Evolutionary conservation across 345 rosid species (phyloP), one percentile per base, ranked within the genome.

Genomic region (Erodium maritimum): DNA sequence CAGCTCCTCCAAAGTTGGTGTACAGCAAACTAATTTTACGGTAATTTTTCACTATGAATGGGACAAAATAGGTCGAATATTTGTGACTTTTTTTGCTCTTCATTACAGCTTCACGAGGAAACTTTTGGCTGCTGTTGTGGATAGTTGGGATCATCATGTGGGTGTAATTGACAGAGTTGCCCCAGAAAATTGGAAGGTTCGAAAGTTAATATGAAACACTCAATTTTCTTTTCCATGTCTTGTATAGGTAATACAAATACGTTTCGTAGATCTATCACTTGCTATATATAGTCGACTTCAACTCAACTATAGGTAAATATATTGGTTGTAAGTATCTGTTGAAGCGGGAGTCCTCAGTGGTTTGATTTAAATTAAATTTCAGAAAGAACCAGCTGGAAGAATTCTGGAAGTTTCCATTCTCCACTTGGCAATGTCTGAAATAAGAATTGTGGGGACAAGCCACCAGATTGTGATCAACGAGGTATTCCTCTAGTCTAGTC

Each of bases 1-100:
- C 94, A 66, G 99, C 99, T 68, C 96, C 99, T 54, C 99, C 96
- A 21, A 93, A 86, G 81, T 57, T 93, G 82, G 99, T 93, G 5
- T 93, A 93, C 75, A 93, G 91, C 87, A 93, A 79, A 76, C 83
- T 88, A 24, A 73, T 89, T 66, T 71, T 93, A 81, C 81, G 99
- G 99, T 86, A 73, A 76, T n/a, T n/a, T n/a, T n/a, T n/a, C n/a
- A n/a, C n/a, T n/a, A n/a, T n/a, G n/a, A n/a, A n/a, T n/a, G n/a
- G n/a, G n/a, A n/a, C n/a, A n/a, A n/a, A n/a, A n/a, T n/a, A n/a
- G n/a, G n/a, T n/a, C n/a, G n/a, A n/a, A n/a, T 56, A 33, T 60
- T 24, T 63, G 45, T 70, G 23, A 63, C 57, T 66, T 55, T 56
- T 23, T 54, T 62, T 54, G 50, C 66, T 54, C 23, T 61, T 69